phyloP scores from a whole-genome alignment of 768 basidiomycete genomes.

The Flagelloscypha sp. region DNA sequence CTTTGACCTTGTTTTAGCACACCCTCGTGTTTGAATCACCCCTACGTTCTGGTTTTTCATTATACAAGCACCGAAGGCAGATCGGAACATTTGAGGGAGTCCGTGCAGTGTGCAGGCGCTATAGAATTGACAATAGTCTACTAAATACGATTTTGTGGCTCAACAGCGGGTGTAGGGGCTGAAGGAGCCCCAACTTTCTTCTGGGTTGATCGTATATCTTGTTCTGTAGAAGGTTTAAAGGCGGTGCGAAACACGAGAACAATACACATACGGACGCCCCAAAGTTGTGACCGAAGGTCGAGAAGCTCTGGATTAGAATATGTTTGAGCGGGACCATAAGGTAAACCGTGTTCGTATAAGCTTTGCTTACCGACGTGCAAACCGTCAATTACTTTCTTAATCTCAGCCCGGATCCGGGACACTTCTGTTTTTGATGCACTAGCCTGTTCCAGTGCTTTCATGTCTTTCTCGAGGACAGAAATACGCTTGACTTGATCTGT shows the following conservation, averaged over 20 bases:
- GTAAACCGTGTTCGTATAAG: background rate
- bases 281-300: constrained; percentile 72
- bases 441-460: constrained; percentile 61
- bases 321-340: constrained; percentile 1
- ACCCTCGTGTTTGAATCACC: too few relatives aligned
- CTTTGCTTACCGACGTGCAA: constrained; percentile 58
- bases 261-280: constrained; percentile 72
- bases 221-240: constrained; percentile 40
- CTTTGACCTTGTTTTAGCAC: too few relatives aligned
- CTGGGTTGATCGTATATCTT: constrained; percentile 67
- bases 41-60: too few relatives aligned
- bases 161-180: too few relatives aligned
- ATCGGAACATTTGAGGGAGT: too few relatives aligned
- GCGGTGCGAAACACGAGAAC: background rate
- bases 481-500: constrained; percentile 77
- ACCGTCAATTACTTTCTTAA: constrained; percentile 82
- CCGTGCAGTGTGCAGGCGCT: too few relatives aligned
- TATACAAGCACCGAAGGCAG: too few relatives aligned
- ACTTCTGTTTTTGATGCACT: constrained; percentile 78
- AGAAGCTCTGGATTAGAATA: constrained; percentile 51
- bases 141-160: too few relatives aligned
- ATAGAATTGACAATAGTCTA: too few relatives aligned
- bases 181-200: constrained; percentile 61
- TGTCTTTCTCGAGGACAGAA: constrained; percentile 83
- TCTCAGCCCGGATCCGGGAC: constrained; percentile 63